phyloP scores from a whole-genome alignment of 169 alveolate species.

The Plasmodium inui region DNA sequence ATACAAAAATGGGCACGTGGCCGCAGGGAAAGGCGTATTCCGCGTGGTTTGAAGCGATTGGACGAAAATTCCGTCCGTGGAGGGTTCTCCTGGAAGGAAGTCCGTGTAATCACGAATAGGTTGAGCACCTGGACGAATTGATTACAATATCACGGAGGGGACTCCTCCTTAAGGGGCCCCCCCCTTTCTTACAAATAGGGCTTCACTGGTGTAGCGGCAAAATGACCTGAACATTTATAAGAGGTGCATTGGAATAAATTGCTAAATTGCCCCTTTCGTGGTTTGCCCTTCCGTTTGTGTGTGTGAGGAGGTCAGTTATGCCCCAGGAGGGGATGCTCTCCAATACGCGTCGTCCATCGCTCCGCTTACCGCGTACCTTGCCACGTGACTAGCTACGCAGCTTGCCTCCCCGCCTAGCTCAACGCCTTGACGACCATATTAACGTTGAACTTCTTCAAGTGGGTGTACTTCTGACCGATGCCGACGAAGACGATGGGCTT shows the following conservation, averaged over 20 bases:
- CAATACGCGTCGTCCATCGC: neutral
- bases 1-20: neutral
- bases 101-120: neutral
- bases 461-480: conserved; percentile 98
- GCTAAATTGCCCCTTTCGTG: neutral
- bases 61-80: neutral
- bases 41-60: neutral
- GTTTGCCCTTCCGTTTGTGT: neutral
- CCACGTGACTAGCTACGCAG: neutral
- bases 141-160: neutral
- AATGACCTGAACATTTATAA: neutral
- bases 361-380: neutral
- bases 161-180: neutral
- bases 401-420: neutral
- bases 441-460: conserved; percentile 94
- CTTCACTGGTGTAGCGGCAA: neutral
- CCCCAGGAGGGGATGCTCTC: neutral
- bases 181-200: neutral
- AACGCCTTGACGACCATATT: conserved; percentile 92
- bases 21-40: neutral
- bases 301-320: neutral
- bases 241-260: neutral
- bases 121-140: neutral
- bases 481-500: conserved; percentile 99
- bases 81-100: neutral